Evolutionary conservation across 495 filamentous ascomycete genomes (phyloP).

Genomic region (Pyronema domesticum): DNA sequence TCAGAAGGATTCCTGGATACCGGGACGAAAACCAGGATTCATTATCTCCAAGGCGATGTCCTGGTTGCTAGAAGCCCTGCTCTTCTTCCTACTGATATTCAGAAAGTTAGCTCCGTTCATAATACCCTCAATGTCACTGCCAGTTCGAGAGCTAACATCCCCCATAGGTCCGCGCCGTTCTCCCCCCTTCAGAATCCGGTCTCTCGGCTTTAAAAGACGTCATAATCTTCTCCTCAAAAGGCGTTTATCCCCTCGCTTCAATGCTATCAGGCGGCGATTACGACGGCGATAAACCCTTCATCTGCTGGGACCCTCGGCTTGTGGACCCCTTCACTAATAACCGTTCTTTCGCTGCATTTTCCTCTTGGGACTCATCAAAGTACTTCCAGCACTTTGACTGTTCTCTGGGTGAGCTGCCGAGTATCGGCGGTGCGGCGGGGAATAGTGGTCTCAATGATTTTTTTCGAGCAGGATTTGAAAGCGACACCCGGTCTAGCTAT

Average conservation of each 20-base stretch:
- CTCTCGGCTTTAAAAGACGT: slow-evolving; percentile 68
- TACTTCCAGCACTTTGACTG: slow-evolving; percentile 27
- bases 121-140: neutral
- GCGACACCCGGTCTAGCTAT: slow-evolving; percentile 36
- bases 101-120: slow-evolving; percentile 32
- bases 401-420: neutral
- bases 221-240: slow-evolving; percentile 63
- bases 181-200: slow-evolving; percentile 27
- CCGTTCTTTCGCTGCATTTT: slow-evolving; percentile 33
- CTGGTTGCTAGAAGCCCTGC: slow-evolving; percentile 76
- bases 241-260: slow-evolving; percentile 50
- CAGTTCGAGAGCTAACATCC: neutral
- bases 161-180: slow-evolving; percentile 32
- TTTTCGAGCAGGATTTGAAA: slow-evolving; percentile 11
- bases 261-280: slow-evolving; percentile 89
- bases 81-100: slow-evolving; percentile 66
- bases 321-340: slow-evolving; percentile 62
- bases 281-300: slow-evolving; percentile 74
- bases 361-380: slow-evolving; percentile 32
- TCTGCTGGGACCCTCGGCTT: slow-evolving; percentile 71
- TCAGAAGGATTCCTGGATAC: slow-evolving; percentile 47
- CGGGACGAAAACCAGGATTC: slow-evolving; percentile 31
- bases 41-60: slow-evolving; percentile 38
- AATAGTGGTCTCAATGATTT: slow-evolving; percentile 35
- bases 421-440: slow-evolving; percentile 8